These are phyloP conservation scores for Lecanicillium sp. DNA, from an alignment of 2,329 filamentous ascomycete genomes.

Conservation along the genomic window DNA sequence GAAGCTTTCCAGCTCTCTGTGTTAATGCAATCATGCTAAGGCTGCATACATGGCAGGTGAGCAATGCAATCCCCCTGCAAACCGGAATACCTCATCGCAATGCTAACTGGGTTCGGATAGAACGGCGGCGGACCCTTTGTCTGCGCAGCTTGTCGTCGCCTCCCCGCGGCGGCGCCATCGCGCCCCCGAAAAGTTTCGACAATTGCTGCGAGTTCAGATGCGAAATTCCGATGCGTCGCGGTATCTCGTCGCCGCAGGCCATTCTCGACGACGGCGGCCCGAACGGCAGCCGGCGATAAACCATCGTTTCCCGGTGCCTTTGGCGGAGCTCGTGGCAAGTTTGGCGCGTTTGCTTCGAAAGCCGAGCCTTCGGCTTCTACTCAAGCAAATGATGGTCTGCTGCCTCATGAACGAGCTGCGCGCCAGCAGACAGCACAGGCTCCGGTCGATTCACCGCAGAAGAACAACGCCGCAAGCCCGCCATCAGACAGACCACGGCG, in stretches of 20 bases:
- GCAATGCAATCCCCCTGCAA: slow-evolving; percentile 4
- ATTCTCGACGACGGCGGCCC: slow-evolving; percentile 18
- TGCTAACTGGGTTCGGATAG: slow-evolving; percentile 14
- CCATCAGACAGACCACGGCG: slow-evolving; percentile 4
- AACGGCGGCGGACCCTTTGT: slow-evolving; percentile 30
- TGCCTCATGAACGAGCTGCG: slow-evolving; percentile 31
- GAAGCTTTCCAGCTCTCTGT: no score
- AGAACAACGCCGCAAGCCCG: slow-evolving; percentile 4
- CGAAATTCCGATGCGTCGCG: no score
- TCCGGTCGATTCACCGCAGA: neutral
- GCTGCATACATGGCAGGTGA: slow-evolving; percentile 32
- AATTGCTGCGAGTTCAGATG: no score
- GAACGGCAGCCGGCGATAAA: slow-evolving; percentile 11
- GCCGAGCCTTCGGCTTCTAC: slow-evolving; percentile 8
- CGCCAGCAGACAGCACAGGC: slow-evolving; percentile 15
- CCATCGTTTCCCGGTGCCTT: slow-evolving; percentile 18
- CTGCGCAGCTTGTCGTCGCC: slow-evolving; percentile 20
- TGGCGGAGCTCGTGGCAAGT: slow-evolving; percentile 10
- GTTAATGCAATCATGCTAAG: slow-evolving; percentile 29
- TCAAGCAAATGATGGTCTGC: slow-evolving; percentile 16
- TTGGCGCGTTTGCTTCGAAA: slow-evolving; percentile 16
- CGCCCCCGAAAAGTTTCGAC: neutral
- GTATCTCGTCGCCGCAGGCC: slow-evolving; percentile 13
- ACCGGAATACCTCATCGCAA: slow-evolving; percentile 1
- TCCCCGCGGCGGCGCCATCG: neutral